These are phyloP conservation scores for Acrocalymma vagum DNA, from an alignment of 2,329 filamentous ascomycete species.

Conservation along the genomic window DNA sequence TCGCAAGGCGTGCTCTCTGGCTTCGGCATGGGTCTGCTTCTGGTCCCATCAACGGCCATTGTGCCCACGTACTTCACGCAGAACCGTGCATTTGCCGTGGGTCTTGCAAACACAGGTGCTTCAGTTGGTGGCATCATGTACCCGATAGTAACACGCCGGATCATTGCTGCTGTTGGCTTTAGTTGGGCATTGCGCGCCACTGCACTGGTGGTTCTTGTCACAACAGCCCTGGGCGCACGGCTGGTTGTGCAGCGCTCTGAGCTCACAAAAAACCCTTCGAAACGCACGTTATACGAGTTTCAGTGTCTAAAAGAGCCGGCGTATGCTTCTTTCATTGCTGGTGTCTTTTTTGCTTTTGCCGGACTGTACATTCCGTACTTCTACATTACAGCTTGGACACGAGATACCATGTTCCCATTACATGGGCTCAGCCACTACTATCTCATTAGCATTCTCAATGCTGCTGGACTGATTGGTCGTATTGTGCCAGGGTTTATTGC, in stretches of 20 bases:
- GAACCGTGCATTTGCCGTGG: conserved; percentile 61
- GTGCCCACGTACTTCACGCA: conserved; percentile 54
- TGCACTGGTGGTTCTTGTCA: conserved; percentile 62
- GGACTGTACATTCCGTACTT: conserved; percentile 24
- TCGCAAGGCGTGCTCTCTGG: conserved; percentile 29
- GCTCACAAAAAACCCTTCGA: conserved; percentile 16
- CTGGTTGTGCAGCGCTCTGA: conserved; percentile 16
- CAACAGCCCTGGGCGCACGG: conserved; percentile 56
- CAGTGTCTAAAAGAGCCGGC: conserved; percentile 11
- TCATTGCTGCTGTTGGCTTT: conserved; percentile 66
- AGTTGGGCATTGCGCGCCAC: conserved; percentile 69
- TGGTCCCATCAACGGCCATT: conserved; percentile 22
- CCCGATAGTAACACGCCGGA: conserved; percentile 60
- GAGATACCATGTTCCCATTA: conserved; percentile 13
- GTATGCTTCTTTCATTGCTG: conserved; percentile 21
- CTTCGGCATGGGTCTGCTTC: conserved; percentile 21
- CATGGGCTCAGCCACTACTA: conserved; percentile 15
- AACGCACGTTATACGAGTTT: conserved; percentile 18
- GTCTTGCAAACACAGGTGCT: conserved; percentile 55
- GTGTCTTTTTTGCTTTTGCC: conserved; percentile 23
- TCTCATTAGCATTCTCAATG: conserved; percentile 22
- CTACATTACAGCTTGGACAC: conserved; percentile 20
- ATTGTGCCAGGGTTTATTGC: conserved; percentile 61
- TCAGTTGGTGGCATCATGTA: conserved; percentile 56
- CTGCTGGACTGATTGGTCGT: conserved; percentile 46